These are phyloP conservation scores for Evernia prunastri DNA, from an alignment of 495 filamentous ascomycete species.

Conservation along the genomic window DNA sequence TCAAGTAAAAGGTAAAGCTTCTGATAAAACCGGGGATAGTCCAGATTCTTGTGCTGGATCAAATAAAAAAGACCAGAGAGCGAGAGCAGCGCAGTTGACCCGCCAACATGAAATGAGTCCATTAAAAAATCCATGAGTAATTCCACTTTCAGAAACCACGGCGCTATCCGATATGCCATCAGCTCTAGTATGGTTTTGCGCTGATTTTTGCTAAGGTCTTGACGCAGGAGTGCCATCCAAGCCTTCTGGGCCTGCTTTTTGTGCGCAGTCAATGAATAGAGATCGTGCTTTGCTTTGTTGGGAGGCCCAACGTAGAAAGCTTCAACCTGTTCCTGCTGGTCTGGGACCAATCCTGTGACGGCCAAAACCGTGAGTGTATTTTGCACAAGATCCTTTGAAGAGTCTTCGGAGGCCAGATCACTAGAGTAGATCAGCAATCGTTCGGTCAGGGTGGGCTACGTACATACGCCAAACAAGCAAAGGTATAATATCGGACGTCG, in stretches of 20 bases:
- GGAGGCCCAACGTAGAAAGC: constrained; percentile 55
- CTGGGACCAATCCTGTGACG: constrained; percentile 56
- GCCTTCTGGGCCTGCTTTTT: constrained; percentile 65
- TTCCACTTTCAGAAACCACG: constrained; percentile 80
- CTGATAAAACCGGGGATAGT: constrained; percentile 89
- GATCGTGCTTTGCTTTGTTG: constrained; percentile 59
- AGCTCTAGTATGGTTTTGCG: constrained; percentile 70
- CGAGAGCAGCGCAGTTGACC: constrained; percentile 76
- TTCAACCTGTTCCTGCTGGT: constrained; percentile 54
- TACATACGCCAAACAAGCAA: constrained; percentile 61
- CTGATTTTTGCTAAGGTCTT: constrained; percentile 56
- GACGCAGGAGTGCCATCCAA: constrained; percentile 73
- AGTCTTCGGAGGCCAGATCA: background rate
- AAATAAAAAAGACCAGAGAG: constrained; percentile 93
- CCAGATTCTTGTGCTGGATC: constrained; percentile 85
- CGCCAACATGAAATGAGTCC: constrained; percentile 81
- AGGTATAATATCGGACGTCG: constrained; percentile 78
- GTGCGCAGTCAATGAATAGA: constrained; percentile 35
- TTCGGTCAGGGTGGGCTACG: background rate
- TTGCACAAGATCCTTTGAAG: constrained; percentile 39
- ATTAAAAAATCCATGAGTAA: constrained; percentile 97
- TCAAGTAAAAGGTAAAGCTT: constrained; percentile 92
- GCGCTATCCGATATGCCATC: constrained; percentile 69
- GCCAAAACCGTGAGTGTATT: constrained; percentile 57
- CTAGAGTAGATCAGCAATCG: constrained; percentile 10